Conservation (phyloP, 2,329 filamentous ascomycete species). For the Escovopsis sp. region DNA sequence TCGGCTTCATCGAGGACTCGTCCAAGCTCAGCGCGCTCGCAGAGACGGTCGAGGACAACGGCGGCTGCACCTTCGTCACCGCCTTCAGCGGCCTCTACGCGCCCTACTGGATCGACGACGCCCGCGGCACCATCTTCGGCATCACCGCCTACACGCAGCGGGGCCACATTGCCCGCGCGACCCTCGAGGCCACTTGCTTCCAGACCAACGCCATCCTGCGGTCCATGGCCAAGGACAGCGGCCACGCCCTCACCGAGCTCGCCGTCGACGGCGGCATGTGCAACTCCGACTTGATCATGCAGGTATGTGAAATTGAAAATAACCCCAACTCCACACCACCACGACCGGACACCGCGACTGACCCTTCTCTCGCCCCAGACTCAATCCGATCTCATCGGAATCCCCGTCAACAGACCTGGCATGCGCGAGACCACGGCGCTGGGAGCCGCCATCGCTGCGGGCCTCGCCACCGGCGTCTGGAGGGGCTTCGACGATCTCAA, state of each 20-base stretch:
- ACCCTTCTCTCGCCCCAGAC: slow-evolving; percentile 29
- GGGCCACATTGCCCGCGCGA: slow-evolving; percentile 66
- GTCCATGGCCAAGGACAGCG: slow-evolving; percentile 68
- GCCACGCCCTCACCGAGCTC: slow-evolving; percentile 56
- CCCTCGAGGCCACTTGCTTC: slow-evolving; percentile 68
- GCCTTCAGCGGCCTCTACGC: slow-evolving; percentile 71
- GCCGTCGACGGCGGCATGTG: slow-evolving; percentile 77
- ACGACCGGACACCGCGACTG: slow-evolving; percentile 2
- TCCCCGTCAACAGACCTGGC: slow-evolving; percentile 60
- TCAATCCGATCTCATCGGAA: slow-evolving; percentile 67
- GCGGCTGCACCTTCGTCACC: slow-evolving; percentile 64
- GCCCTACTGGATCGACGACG: slow-evolving; percentile 76
- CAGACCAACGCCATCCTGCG: slow-evolving; percentile 72
- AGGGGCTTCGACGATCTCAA: slow-evolving; percentile 58
- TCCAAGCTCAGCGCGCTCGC: slow-evolving; percentile 31
- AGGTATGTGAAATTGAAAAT: slow-evolving; percentile 22
- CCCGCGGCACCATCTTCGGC: slow-evolving; percentile 64
- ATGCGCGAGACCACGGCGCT: slow-evolving; percentile 79
- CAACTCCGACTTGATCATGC: slow-evolving; percentile 70
- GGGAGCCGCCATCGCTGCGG: slow-evolving; percentile 69
- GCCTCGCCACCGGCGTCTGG: slow-evolving; percentile 64
- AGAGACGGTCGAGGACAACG: slow-evolving; percentile 47
- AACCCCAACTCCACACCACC: too few relatives aligned
- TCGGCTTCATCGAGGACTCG: slow-evolving; percentile 37
- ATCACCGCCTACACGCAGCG: slow-evolving; percentile 64